Evolutionary conservation across 2,329 filamentous ascomycete genomes (phyloP).

Genomic region (Xylariaceae sp.): DNA sequence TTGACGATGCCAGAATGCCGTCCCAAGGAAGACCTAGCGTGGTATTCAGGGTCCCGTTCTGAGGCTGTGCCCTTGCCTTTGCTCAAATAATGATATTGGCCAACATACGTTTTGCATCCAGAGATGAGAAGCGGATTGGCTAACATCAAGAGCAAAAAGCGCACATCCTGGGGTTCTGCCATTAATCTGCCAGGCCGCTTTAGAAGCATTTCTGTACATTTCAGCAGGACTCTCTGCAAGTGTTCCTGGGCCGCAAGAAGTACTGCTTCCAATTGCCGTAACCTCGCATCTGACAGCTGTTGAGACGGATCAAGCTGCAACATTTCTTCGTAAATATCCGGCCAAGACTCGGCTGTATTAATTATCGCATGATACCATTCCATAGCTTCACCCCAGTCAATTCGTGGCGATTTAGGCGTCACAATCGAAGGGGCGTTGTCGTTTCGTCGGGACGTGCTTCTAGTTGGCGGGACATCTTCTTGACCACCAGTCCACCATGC

Average conservation of each 20-base stretch:
- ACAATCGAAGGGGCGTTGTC: slow-evolving; percentile 47
- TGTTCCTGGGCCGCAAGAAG: slow-evolving; percentile 66
- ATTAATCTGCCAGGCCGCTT: slow-evolving; percentile 77
- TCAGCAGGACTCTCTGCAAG: slow-evolving; percentile 70
- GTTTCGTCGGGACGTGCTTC: slow-evolving; percentile 39
- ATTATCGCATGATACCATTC: slow-evolving; percentile 76
- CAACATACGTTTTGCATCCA: slow-evolving; percentile 44
- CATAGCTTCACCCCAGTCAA: slow-evolving; percentile 73
- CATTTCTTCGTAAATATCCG: slow-evolving; percentile 59
- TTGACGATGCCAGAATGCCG: slow-evolving; percentile 85
- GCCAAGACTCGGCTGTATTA: slow-evolving; percentile 70
- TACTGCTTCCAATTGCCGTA: slow-evolving; percentile 50
- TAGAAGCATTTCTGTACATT: slow-evolving; percentile 75
- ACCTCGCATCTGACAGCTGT: slow-evolving; percentile 39
- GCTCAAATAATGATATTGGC: slow-evolving; percentile 42
- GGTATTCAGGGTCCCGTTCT: slow-evolving; percentile 16
- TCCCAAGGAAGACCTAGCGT: slow-evolving; percentile 41
- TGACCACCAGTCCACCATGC: slow-evolving; percentile 76
- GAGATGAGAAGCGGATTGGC: slow-evolving; percentile 75
- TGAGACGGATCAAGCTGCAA: slow-evolving; percentile 40
- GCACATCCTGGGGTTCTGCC: slow-evolving; percentile 67
- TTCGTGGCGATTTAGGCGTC: slow-evolving; percentile 64
- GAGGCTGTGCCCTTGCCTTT: slow-evolving; percentile 20
- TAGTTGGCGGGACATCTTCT: slow-evolving; percentile 40
- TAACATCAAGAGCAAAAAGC: slow-evolving; percentile 78